Evolutionary conservation across 2,329 filamentous ascomycete genomes (phyloP).

Genomic region (Trichoderma pleuroti): DNA sequence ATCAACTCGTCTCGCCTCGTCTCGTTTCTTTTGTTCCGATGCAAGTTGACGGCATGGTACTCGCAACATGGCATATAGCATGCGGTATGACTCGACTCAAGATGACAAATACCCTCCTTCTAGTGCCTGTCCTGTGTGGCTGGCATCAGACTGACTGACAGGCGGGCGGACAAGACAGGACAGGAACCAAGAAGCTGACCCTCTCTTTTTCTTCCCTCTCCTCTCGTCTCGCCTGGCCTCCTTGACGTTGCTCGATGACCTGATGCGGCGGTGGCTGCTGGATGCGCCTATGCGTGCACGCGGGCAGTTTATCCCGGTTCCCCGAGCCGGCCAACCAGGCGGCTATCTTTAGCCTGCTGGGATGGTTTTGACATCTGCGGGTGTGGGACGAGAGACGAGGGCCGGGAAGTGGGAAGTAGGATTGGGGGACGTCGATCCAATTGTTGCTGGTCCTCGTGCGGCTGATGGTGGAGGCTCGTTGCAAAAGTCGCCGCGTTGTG

Average conservation of each 20-base stretch:
- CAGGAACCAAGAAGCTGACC: background rate
- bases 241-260: background rate
- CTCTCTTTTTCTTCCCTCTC: background rate
- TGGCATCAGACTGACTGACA: background rate
- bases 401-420: slow-evolving; percentile 15
- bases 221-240: background rate
- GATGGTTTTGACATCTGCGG: slow-evolving; percentile 18
- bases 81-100: background rate
- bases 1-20: background rate
- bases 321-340: slow-evolving; percentile 14
- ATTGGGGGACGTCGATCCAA: slow-evolving; percentile 11
- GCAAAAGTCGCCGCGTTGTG: background rate
- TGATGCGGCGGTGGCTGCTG: slow-evolving; percentile 1
- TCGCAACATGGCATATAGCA: background rate
- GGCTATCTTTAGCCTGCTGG: slow-evolving; percentile 16
- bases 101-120: background rate
- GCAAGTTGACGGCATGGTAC: background rate
- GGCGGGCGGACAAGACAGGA: background rate
- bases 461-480: slow-evolving; percentile 13
- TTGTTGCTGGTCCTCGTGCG: slow-evolving; percentile 1
- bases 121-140: background rate
- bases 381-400: slow-evolving; percentile 10
- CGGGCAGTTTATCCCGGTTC: slow-evolving; percentile 10
- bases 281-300: background rate
- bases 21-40: background rate